Evolutionary conservation across 257 asterid genomes (phyloP).

Genomic region (Solanum bulbocastanum): DNA sequence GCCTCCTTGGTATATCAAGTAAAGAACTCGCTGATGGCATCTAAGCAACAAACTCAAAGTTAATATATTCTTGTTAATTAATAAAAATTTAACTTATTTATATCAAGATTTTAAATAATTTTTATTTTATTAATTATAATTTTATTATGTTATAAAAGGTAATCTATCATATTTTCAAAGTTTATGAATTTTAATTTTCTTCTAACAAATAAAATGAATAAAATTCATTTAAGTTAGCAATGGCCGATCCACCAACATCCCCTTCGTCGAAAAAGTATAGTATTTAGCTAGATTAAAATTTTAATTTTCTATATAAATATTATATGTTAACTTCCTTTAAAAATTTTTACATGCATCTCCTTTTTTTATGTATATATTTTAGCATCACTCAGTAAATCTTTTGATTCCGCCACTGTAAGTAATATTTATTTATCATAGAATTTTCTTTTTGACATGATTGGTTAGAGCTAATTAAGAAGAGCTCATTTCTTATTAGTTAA

Average conservation of each 20-base stretch:
- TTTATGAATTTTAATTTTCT: not conserved
- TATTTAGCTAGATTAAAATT: too few species aligned
- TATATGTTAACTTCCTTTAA: too few species aligned
- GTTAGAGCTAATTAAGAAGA: not conserved
- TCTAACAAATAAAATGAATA: not conserved
- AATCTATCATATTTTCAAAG: not conserved
- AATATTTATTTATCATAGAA: not conserved
- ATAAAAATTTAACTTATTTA: not conserved
- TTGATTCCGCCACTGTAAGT: too few species aligned
- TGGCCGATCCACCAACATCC: not conserved
- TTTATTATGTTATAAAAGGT: not conserved
- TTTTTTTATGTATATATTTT: too few species aligned
- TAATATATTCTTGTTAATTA: not conserved
- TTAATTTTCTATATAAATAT: too few species aligned
- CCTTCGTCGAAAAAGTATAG: not conserved
- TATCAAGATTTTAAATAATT: not conserved
- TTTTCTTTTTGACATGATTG: not conserved
- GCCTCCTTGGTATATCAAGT: not conserved
- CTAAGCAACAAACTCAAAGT: not conserved
- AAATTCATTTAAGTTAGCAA: not conserved
- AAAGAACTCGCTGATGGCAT: not conserved
- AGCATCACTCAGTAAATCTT: too few species aligned
- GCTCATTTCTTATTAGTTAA: not conserved
- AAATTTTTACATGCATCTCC: not conserved
- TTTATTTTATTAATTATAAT: not conserved